Conservation (phyloP, 441 rosid species). For the Erodium moschatum region DNA sequence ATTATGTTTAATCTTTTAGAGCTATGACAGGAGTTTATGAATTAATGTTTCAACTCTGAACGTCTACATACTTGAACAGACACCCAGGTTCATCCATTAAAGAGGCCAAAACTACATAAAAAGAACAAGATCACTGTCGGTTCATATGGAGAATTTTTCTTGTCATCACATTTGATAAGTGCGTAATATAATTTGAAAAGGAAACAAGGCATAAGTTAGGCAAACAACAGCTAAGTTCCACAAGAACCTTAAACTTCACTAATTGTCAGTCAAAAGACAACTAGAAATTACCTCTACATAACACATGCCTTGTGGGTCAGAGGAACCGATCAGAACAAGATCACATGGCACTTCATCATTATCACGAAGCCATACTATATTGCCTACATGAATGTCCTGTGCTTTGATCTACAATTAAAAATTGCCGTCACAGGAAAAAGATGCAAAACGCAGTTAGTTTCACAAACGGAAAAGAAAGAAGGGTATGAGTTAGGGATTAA, state of each 20-base stretch:
- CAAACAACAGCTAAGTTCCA: too few species aligned
- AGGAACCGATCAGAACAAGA: slow-evolving; percentile 87
- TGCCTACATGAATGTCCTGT: slow-evolving; percentile 81
- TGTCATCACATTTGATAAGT: too few species aligned
- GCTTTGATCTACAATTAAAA: slow-evolving; percentile 61
- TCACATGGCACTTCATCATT: slow-evolving; percentile 99
- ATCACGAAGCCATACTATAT: slow-evolving; percentile 96
- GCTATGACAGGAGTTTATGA: too few species aligned
- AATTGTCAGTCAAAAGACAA: slow-evolving; percentile 4
- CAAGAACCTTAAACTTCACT: not conserved
- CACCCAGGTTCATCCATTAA: too few species aligned
- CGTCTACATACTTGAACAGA: too few species aligned
- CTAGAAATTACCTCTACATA: slow-evolving; percentile 63
- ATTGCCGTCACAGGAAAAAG: slow-evolving; percentile 19
- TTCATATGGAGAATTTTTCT: too few species aligned
- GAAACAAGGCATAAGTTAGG: too few species aligned
- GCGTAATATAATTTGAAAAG: too few species aligned
- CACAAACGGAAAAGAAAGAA: slow-evolving; percentile 3
- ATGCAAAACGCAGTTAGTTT: slow-evolving; percentile 13
- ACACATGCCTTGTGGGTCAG: slow-evolving; percentile 89
- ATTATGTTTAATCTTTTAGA: too few species aligned
- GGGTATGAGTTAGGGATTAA: not conserved
- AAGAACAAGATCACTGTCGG: too few species aligned
- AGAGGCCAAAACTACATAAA: too few species aligned
- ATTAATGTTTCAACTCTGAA: too few species aligned